Evolutionary conservation across 2,329 filamentous ascomycete species (phyloP).

Genomic region (Alternaria viburni): DNA sequence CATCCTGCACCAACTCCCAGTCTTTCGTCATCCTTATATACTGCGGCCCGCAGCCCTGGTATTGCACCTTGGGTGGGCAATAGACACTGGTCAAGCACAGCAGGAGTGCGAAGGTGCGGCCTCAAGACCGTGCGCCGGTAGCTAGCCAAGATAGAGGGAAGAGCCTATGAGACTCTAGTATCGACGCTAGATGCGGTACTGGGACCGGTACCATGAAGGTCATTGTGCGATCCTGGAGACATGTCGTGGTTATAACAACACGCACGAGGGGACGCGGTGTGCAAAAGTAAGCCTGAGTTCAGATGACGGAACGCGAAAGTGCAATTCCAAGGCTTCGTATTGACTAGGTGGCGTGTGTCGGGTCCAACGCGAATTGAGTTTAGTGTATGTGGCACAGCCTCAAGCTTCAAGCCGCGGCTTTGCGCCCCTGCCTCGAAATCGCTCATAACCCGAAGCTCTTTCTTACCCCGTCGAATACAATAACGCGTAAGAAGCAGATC

Average conservation of each 20-base stretch:
- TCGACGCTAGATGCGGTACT: neutral
- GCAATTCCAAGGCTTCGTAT: constrained; percentile 2
- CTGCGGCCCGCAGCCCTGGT: neutral
- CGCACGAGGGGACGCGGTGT: neutral
- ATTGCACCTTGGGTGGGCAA: neutral
- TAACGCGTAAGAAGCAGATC: neutral
- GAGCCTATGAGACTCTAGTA: neutral
- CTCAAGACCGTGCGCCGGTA: neutral
- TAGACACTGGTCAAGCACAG: neutral
- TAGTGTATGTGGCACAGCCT: neutral
- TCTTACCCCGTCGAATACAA: neutral
- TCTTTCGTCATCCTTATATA: constrained; percentile 39
- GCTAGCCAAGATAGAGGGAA: neutral
- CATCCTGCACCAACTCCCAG: constrained; percentile 35
- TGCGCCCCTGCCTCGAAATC: neutral
- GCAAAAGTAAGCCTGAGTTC: constrained; percentile 3
- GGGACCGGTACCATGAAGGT: neutral
- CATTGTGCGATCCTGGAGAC: neutral
- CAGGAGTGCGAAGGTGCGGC: neutral
- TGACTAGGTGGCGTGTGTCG: neutral
- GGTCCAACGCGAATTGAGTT: neutral
- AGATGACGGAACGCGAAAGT: neutral
- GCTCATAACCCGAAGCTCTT: neutral
- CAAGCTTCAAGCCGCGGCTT: neutral
- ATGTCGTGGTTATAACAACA: neutral